Evolutionary conservation across 1,284 basidiomycete species (phyloP), one percentile per base, ranked within the genome.

Genomic region (Marasmius tenuissimus): DNA sequence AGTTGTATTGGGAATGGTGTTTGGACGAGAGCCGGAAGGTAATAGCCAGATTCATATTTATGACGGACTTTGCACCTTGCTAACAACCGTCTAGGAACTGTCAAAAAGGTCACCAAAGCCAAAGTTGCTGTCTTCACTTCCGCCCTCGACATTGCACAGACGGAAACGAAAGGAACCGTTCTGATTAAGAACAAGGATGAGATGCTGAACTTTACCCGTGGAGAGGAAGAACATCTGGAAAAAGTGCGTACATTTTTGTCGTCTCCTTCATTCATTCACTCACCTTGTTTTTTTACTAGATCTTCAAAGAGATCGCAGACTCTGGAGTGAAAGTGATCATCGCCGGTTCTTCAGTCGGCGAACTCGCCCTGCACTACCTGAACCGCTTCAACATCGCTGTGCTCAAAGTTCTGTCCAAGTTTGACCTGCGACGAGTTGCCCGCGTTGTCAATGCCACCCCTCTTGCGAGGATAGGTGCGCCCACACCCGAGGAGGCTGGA

Each of bases 131-230:
- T 98, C 61, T 98, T 92, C 80, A 98, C 96, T 0, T 94, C 89
- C 66, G 93, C 92, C 1, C 83, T 98, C 63, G 97, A 98, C 74
- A 88, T 95, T 62, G 86, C 94, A 14, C 97, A 99, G 77, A 98
- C 97, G 22, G 97, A 99, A 79, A 99, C 97, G 22, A 99, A 99
- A 78, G 97, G 97, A 54, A 99, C 97, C 2, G 97, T 99, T 1
- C 84, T 99, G 53, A 85, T 99, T 70, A 95, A 97, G 76, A 98
- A 89, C 75, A 95, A 96, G 5, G 91, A 97, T 62, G 97, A 99
- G 75, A 92, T 99, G 85, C 85, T 97, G 66, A 95, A 97, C 79
- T 99, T 99, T 73, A 94, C 96, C 3, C 84, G 87, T 22, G 97
- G 96, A 39, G 97, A 99, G 77, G 97, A 99, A 77, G 88, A 94